phyloP scores from a whole-genome alignment of 345 rosid species.

The Mercurialis annua region DNA sequence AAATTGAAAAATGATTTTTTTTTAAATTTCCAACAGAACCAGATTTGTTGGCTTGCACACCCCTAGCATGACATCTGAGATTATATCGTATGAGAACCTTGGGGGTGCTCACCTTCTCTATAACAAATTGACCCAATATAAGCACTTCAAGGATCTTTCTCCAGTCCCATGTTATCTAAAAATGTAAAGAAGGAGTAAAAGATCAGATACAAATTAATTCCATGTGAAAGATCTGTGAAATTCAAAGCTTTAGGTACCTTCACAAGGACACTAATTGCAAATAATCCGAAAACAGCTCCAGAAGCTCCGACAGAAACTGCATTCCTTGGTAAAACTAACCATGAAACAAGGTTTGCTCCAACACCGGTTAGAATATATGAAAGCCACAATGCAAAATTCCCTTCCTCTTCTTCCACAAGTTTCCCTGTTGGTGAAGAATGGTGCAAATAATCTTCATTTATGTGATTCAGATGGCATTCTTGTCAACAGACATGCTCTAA shows the following conservation, averaged over 20 bases:
- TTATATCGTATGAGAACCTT: neutral
- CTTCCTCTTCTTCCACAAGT: slow-evolving; percentile 96
- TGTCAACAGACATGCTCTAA: neutral
- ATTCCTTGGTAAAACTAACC: slow-evolving; percentile 89
- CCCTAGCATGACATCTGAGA: too few species aligned
- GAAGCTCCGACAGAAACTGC: slow-evolving; percentile 93
- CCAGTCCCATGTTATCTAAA: slow-evolving; percentile 97
- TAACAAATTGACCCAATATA: slow-evolving; percentile 86
- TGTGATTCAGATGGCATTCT: neutral
- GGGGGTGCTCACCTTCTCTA: slow-evolving; percentile 55
- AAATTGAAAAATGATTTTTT: too few species aligned
- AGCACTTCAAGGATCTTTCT: slow-evolving; percentile 95
- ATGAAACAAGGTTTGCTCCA: slow-evolving; percentile 88
- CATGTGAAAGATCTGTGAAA: slow-evolving; percentile 1
- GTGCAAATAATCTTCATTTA: slow-evolving; percentile 19
- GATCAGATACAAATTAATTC: slow-evolving; percentile 3
- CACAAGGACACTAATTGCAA: slow-evolving; percentile 84
- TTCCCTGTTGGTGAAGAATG: slow-evolving; percentile 51
- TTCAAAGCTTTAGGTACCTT: slow-evolving; percentile 44
- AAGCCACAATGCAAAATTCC: slow-evolving; percentile 73
- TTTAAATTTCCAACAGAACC: too few species aligned
- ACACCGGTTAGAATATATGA: slow-evolving; percentile 76
- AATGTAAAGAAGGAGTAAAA: slow-evolving; percentile 9
- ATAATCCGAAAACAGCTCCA: slow-evolving; percentile 89
- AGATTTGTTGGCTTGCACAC: too few species aligned